Conservation (phyloP, 2,329 filamentous ascomycete genomes). For the Cladosporium phlei region DNA sequence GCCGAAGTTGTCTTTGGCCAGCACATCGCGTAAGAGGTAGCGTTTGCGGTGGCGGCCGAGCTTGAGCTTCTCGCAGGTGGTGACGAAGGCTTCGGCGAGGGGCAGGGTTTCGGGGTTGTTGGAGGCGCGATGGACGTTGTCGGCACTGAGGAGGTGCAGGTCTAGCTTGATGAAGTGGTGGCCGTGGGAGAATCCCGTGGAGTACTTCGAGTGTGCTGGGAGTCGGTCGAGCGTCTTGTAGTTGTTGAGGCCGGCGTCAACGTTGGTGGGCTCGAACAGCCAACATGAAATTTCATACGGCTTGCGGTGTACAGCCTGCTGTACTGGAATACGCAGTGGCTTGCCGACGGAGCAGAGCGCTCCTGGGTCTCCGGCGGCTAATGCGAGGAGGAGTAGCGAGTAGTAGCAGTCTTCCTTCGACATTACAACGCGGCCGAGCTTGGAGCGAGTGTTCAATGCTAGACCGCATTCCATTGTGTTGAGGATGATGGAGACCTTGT, state of each 20-base stretch:
- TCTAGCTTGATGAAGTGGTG: constrained; percentile 39
- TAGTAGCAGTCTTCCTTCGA: constrained; percentile 39
- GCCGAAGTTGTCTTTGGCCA: constrained; percentile 32
- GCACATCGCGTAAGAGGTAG: constrained; percentile 28
- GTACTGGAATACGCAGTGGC: constrained; percentile 24
- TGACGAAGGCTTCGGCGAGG: constrained; percentile 33
- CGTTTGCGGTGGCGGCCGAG: constrained; percentile 29
- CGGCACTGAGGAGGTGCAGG: constrained; percentile 36
- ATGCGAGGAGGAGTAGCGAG: constrained; percentile 36
- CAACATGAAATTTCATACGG: constrained; percentile 22
- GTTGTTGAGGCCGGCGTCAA: constrained; percentile 32
- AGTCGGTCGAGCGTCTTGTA: constrained; percentile 29
- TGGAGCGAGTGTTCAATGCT: constrained; percentile 28
- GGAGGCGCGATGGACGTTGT: constrained; percentile 27
- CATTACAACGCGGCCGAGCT: constrained; percentile 22
- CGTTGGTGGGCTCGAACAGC: constrained; percentile 30
- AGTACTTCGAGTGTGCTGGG: constrained; percentile 17
- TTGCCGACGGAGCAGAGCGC: constrained; percentile 36
- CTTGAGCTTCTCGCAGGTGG: constrained; percentile 29
- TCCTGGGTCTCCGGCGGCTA: constrained; percentile 39
- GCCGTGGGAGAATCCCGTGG: constrained; percentile 27
- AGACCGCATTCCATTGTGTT: constrained; percentile 38
- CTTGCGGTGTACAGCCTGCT: constrained; percentile 13
- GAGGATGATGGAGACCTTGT: constrained; percentile 40
- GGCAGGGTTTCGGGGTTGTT: constrained; percentile 21